phyloP scores from a whole-genome alignment of 2,329 filamentous ascomycete genomes.

The Aspergillus pseudoglaucus region DNA sequence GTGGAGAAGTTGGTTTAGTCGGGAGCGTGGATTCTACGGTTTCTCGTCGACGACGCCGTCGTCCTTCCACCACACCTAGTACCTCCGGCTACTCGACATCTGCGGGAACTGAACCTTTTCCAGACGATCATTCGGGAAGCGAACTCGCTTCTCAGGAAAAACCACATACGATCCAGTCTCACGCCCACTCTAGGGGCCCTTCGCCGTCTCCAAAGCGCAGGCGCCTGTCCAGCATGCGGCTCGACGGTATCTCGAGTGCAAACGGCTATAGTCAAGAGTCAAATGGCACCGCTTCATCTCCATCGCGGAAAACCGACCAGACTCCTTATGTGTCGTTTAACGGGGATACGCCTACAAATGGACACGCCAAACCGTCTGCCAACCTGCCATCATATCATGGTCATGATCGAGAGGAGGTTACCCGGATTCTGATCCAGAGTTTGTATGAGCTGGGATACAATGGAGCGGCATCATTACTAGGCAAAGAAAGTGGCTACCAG shows the following conservation, averaged over 20 bases:
- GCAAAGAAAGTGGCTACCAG: slow-evolving; percentile 75
- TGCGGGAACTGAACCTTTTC: slow-evolving; percentile 15
- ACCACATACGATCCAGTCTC: slow-evolving; percentile 14
- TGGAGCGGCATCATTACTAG: slow-evolving; percentile 66
- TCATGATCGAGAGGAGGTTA: slow-evolving; percentile 88
- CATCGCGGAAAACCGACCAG: slow-evolving; percentile 46
- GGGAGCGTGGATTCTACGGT: slow-evolving; percentile 10
- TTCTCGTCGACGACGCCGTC: slow-evolving; percentile 25
- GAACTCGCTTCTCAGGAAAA: slow-evolving; percentile 19
- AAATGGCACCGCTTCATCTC: slow-evolving; percentile 48
- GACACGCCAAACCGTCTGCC: slow-evolving; percentile 27
- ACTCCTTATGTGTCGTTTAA: slow-evolving; percentile 31
- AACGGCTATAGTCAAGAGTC: slow-evolving; percentile 52
- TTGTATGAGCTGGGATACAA: slow-evolving; percentile 83
- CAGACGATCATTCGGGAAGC: slow-evolving; percentile 19
- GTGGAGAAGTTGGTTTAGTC: slow-evolving; percentile 7
- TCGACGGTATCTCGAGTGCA: slow-evolving; percentile 50
- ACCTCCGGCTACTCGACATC: slow-evolving; percentile 12
- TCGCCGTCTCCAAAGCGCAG: slow-evolving; percentile 51
- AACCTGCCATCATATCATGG: slow-evolving; percentile 59
- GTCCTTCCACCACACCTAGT: slow-evolving; percentile 26
- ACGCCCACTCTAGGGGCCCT: slow-evolving; percentile 24
- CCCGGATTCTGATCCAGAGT: slow-evolving; percentile 84
- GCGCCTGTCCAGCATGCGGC: slow-evolving; percentile 57
- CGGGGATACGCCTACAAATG: slow-evolving; percentile 34